phyloP scores from a whole-genome alignment of 1,284 basidiomycete species.

The Dichomitus squalens region DNA sequence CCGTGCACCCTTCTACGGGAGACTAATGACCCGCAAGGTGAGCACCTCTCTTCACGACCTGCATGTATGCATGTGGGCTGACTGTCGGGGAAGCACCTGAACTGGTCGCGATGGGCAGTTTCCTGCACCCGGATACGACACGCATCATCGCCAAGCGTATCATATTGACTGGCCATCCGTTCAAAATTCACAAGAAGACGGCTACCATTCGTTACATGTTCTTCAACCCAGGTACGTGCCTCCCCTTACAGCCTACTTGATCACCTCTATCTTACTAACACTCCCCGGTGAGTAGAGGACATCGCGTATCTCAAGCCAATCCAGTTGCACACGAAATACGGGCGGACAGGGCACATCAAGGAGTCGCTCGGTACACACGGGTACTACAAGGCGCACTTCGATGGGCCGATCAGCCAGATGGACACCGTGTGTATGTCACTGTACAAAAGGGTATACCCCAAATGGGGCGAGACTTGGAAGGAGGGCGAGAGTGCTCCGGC shows the following conservation, averaged over 20 bases:
- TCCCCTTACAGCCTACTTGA: not conserved
- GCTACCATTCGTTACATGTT: constrained; percentile 99
- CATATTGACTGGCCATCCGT: constrained; percentile 93
- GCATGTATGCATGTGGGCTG: not conserved
- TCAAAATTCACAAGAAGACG: constrained; percentile 97
- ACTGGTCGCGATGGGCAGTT: constrained; percentile 90
- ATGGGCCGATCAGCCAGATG: constrained; percentile 95
- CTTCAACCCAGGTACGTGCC: constrained; percentile 80
- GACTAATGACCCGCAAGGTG: constrained; percentile 66
- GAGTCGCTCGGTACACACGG: constrained; percentile 98
- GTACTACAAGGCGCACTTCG: constrained; percentile 98
- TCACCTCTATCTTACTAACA: constrained; percentile 7
- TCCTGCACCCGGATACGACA: constrained; percentile 89
- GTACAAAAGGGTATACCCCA: constrained; percentile 91
- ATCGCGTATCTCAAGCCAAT: constrained; percentile 94
- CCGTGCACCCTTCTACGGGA: constrained; percentile 78
- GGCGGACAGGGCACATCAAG: constrained; percentile 88
- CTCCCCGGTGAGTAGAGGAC: constrained; percentile 61
- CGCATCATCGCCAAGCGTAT: constrained; percentile 92
- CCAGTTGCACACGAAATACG: constrained; percentile 92
- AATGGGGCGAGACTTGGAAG: constrained; percentile 68
- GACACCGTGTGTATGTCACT: constrained; percentile 91
- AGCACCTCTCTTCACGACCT: constrained; percentile 17
- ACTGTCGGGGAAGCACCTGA: constrained; percentile 59
- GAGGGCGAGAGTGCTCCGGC: constrained; percentile 17